Conservation (phyloP, 2,329 filamentous ascomycete genomes). For the Cryphonectria naterciae region DNA sequence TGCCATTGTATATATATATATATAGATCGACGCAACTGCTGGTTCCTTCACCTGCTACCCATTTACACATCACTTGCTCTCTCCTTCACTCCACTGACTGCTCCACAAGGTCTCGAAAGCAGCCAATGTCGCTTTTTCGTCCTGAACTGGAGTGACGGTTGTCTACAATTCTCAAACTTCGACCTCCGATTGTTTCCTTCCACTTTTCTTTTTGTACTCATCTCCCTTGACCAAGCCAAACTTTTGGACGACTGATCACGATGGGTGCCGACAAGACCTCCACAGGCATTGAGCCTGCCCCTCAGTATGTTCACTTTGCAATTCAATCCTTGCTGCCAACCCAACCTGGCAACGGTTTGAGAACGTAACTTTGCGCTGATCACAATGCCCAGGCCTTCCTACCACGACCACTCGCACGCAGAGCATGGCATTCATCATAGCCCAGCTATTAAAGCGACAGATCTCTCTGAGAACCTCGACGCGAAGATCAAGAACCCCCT, state of each 20-base stretch:
- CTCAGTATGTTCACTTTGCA: not conserved
- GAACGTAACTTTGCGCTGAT: not conserved
- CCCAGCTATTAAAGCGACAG: slow-evolving; percentile 37
- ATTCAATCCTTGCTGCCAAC: not conserved
- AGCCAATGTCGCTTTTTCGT: not conserved
- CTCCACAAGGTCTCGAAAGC: not conserved
- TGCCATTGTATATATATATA: not conserved
- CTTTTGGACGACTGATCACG: not conserved
- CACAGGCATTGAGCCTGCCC: slow-evolving; percentile 11
- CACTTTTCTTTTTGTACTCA: too few species aligned
- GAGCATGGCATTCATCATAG: slow-evolving; percentile 28
- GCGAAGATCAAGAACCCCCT: slow-evolving; percentile 54
- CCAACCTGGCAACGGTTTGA: too few species aligned
- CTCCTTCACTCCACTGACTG: not conserved
- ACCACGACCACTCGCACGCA: slow-evolving; percentile 23
- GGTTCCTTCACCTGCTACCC: not conserved
- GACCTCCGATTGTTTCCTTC: not conserved
- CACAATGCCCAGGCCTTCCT: not conserved
- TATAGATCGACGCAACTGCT: not conserved
- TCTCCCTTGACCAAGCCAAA: not conserved
- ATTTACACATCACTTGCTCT: not conserved
- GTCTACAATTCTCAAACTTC: not conserved
- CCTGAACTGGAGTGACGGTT: not conserved
- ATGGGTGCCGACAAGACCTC: slow-evolving; percentile 10
- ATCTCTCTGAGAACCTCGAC: slow-evolving; percentile 51